Evolutionary conservation across 1,284 basidiomycete species (phyloP).

Genomic region (Ustilago trichophora): DNA sequence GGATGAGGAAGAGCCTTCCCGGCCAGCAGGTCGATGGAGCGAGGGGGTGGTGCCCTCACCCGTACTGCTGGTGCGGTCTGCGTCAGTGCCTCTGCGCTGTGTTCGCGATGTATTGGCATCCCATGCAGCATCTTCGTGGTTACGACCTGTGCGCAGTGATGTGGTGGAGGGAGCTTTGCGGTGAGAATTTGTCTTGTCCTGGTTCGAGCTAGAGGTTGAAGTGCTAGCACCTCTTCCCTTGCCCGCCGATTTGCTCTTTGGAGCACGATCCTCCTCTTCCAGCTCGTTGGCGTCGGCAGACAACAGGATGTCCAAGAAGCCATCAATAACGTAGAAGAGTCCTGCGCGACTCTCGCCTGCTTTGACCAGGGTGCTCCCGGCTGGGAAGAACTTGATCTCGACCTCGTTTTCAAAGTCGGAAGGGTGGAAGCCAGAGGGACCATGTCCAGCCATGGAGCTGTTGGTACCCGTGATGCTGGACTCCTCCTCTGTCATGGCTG

Average conservation of each 20-base stretch:
- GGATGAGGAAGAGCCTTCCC: constrained; percentile 22
- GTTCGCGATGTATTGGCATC: no score
- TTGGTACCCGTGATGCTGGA: constrained; percentile 50
- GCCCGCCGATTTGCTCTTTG: constrained; percentile 3
- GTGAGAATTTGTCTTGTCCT: constrained; percentile 3
- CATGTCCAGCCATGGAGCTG: constrained; percentile 45
- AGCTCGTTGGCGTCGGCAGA: constrained; percentile 68
- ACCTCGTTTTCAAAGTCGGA: constrained; percentile 88
- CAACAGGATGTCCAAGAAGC: constrained; percentile 89
- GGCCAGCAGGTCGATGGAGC: constrained; percentile 13
- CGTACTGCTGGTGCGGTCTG: background rate
- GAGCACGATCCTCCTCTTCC: constrained; percentile 61
- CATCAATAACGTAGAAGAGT: constrained; percentile 97
- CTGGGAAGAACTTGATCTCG: constrained; percentile 90
- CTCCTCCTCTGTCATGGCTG: constrained; percentile 65
- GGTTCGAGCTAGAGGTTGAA: background rate
- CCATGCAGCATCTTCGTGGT: constrained; percentile 6
- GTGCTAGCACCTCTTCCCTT: constrained; percentile 1
- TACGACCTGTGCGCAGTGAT: constrained; percentile 14
- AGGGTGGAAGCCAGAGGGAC: constrained; percentile 33
- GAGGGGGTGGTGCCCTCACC: constrained; percentile 1
- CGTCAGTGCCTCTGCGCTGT: no score
- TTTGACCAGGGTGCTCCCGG: constrained; percentile 84
- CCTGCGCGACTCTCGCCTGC: constrained; percentile 91
- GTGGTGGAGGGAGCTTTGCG: constrained; percentile 4